A percentile compares a stretch with the other conserved stretches of the same genome.
Conservation (phyloP, 2,329 filamentous ascomycete genomes). For the Penicillium paneum region DNA sequence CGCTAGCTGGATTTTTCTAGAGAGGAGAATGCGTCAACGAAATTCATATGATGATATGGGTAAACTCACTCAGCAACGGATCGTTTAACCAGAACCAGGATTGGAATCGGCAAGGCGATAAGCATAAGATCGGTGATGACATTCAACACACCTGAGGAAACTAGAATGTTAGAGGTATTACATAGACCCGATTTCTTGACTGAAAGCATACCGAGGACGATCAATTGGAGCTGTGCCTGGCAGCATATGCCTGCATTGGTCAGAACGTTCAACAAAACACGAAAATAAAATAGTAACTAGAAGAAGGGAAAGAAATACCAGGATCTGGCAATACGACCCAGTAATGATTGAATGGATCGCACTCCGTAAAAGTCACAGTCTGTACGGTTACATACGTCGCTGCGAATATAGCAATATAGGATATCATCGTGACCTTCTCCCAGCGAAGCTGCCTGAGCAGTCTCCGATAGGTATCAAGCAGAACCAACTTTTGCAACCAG, state of each 20-base stretch:
- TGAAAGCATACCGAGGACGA: conserved; percentile 11
- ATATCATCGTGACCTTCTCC: conserved; percentile 14
- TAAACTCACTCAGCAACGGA: conserved; percentile 8
- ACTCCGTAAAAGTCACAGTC: conserved; percentile 18
- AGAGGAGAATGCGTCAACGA: background rate
- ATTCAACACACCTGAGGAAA: conserved; percentile 9
- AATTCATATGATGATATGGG: background rate
- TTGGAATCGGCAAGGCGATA: conserved; percentile 15
- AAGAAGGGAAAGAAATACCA: conserved; percentile 4
- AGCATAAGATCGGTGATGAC: conserved; percentile 15
- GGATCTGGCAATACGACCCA: conserved; percentile 16
- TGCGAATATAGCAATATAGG: conserved; percentile 11
- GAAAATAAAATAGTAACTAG: background rate
- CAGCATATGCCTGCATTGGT: conserved; percentile 9
- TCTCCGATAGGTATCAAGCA: conserved; percentile 18
- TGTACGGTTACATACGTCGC: conserved; percentile 14
- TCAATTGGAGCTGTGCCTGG: conserved; percentile 16
- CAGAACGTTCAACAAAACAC: background rate
- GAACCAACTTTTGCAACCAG: conserved; percentile 16
- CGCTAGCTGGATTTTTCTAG: conserved; percentile 13
- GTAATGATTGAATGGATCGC: conserved; percentile 17
- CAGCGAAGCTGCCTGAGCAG: conserved; percentile 12
- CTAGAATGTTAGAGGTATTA: background rate
- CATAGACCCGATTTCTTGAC: background rate
- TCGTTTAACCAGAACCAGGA: conserved; percentile 12